Conservation (phyloP, 306 rosid species). For the Gleditsia sinensis region DNA sequence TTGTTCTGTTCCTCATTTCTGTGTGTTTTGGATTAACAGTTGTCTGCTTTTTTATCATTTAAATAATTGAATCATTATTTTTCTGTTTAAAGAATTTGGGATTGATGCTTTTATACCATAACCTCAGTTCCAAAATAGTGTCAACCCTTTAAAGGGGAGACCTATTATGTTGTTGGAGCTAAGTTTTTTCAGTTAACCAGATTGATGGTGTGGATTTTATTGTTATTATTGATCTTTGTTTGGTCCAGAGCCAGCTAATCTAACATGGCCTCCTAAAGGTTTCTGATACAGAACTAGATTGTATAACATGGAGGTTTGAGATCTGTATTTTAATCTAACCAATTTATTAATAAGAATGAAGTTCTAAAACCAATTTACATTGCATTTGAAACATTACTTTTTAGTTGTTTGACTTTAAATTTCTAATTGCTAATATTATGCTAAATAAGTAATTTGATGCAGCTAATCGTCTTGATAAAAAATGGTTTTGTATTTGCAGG, state of each 20-base stretch:
- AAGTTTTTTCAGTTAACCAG: background rate
- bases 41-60: background rate
- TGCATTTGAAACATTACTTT: conserved; percentile 4
- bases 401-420: conserved; percentile 13
- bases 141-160: conserved; percentile 8
- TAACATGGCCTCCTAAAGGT: background rate
- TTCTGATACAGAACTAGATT: conserved; percentile 1
- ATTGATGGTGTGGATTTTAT: background rate
- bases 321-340: background rate
- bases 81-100: background rate
- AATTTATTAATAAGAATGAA: background rate
- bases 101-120: background rate
- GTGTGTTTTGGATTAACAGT: background rate
- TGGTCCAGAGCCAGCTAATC: conserved; percentile 6
- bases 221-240: background rate
- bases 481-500: conserved; percentile 56
- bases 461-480: conserved; percentile 21
- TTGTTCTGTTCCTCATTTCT: background rate
- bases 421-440: conserved; percentile 5
- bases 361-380: conserved; percentile 8
- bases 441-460: conserved; percentile 18
- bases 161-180: background rate
- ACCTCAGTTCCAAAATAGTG: conserved; percentile 1
- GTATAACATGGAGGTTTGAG: background rate
- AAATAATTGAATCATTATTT: background rate